Evolutionary conservation across 768 basidiomycete species (phyloP).

Genomic region (Pleurotus giganteus): DNA sequence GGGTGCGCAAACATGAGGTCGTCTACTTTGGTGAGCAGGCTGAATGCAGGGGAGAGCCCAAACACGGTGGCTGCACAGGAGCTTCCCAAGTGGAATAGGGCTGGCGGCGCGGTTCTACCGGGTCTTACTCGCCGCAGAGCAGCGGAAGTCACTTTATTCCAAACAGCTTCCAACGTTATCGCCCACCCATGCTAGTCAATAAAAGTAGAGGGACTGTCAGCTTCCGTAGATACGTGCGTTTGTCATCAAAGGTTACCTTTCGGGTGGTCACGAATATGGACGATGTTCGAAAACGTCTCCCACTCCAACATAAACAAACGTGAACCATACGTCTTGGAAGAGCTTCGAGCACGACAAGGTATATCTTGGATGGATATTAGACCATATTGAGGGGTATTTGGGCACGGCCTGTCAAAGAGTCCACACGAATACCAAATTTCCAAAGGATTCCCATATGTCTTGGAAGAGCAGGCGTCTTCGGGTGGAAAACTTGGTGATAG

Average conservation of each 20-base stretch:
- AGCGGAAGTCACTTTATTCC: constrained; percentile 30
- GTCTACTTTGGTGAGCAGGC: constrained; percentile 28
- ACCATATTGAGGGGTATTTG: neutral
- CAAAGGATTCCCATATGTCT: too few relatives aligned
- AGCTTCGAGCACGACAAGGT: neutral
- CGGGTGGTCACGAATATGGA: too few relatives aligned
- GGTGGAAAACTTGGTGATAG: too few relatives aligned
- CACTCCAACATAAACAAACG: neutral
- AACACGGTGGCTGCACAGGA: constrained; percentile 31
- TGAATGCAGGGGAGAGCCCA: constrained; percentile 29
- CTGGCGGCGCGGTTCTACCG: constrained; percentile 23
- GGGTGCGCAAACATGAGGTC: constrained; percentile 24
- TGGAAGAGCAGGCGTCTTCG: too few relatives aligned
- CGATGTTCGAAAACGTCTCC: too few relatives aligned
- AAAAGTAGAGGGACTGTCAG: neutral
- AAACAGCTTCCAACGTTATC: constrained; percentile 25
- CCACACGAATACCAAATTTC: too few relatives aligned
- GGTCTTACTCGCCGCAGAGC: constrained; percentile 26
- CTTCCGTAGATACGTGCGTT: neutral
- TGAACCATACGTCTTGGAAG: neutral
- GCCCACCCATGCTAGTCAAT: constrained; percentile 20
- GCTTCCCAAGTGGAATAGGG: constrained; percentile 28
- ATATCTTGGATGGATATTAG: neutral
- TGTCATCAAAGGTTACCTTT: neutral
- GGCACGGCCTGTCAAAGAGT: neutral